Evolutionary conservation across 169 alveolate species (phyloP).

Genomic region (Eimeria sp.): DNA sequence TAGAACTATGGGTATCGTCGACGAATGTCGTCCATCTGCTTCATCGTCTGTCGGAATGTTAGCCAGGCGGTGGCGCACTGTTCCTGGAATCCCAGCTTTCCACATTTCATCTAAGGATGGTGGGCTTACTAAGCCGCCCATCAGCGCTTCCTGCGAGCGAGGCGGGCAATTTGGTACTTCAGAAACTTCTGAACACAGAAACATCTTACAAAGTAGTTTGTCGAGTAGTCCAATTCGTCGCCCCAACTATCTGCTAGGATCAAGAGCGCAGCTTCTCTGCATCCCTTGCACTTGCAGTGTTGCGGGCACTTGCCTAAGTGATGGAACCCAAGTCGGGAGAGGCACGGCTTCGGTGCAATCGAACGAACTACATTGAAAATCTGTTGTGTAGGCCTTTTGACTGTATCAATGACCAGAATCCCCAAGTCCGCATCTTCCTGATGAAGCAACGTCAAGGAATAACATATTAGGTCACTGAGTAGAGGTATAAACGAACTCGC

Average conservation of each 20-base stretch:
- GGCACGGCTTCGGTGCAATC: conserved; percentile 86
- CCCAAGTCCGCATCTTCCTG: conserved; percentile 92
- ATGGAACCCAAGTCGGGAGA: conserved; percentile 35
- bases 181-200: not conserved
- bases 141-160: conserved; percentile 14
- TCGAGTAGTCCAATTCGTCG: not conserved
- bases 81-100: conserved; percentile 64
- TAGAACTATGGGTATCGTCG: conserved; percentile 47
- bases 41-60: not conserved
- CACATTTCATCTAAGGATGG: conserved; percentile 60
- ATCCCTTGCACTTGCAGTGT: not conserved
- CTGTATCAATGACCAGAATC: conserved; percentile 90
- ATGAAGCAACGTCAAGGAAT: not conserved
- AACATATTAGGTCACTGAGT: not conserved
- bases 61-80: conserved; percentile 36
- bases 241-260: not conserved
- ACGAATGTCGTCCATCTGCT: not conserved
- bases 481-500: not conserved
- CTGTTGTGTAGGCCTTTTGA: conserved; percentile 91
- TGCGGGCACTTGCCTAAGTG: conserved; percentile 22
- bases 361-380: conserved; percentile 87
- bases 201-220: not conserved
- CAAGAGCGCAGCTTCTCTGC: not conserved
- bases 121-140: not conserved
- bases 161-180: not conserved